These are phyloP conservation scores for Parastagonospora avenae DNA, from an alignment of 2,329 filamentous ascomycete genomes.

Conservation along the genomic window DNA sequence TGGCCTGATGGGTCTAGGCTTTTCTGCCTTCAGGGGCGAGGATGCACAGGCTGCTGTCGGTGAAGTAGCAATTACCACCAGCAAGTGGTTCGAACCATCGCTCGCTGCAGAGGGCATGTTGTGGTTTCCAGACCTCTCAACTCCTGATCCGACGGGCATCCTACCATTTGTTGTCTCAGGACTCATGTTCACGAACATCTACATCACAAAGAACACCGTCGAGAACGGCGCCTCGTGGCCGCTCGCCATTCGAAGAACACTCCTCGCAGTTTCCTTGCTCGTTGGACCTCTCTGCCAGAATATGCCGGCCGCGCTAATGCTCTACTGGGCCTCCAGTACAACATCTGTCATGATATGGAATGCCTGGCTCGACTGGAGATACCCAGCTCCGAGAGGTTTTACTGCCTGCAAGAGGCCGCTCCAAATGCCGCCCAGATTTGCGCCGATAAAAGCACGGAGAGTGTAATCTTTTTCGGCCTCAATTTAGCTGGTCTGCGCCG, in stretches of 20 bases:
- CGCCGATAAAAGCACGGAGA: constrained; percentile 4
- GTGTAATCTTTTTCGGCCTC: not conserved
- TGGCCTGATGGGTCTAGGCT: constrained; percentile 35
- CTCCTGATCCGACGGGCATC: constrained; percentile 57
- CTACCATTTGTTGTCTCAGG: constrained; percentile 57
- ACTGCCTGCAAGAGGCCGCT: constrained; percentile 36
- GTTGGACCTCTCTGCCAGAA: constrained; percentile 42
- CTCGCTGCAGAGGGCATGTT: constrained; percentile 62
- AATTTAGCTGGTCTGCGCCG: no score
- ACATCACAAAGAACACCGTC: constrained; percentile 27
- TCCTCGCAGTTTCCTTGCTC: constrained; percentile 36
- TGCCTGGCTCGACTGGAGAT: constrained; percentile 36
- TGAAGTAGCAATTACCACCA: constrained; percentile 11
- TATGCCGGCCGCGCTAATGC: constrained; percentile 48
- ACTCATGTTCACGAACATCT: constrained; percentile 57
- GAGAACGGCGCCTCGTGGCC: constrained; percentile 18
- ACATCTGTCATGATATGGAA: constrained; percentile 42
- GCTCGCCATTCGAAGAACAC: constrained; percentile 24
- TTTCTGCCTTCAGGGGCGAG: constrained; percentile 16
- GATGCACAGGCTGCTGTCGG: constrained; percentile 6
- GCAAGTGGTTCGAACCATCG: constrained; percentile 52
- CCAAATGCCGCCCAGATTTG: constrained; percentile 20
- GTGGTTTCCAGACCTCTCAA: constrained; percentile 64
- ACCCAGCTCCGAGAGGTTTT: constrained; percentile 30
- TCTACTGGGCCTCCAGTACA: constrained; percentile 49